phyloP scores from a whole-genome alignment of 2,329 filamentous ascomycete species.

The Emergomyces pasteurianus region DNA sequence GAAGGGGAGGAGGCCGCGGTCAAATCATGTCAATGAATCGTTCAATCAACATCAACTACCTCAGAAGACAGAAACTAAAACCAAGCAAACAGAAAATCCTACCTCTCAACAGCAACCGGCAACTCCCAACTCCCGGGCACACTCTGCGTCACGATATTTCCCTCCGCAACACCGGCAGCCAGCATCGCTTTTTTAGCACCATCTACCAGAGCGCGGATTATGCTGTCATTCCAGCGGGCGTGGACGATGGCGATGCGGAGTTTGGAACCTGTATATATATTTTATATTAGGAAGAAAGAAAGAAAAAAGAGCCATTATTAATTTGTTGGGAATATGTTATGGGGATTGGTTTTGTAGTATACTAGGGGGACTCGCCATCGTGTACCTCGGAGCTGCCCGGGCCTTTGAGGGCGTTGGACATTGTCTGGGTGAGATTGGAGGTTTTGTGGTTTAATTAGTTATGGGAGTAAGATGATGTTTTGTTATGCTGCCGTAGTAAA shows the following conservation, averaged over 20 bases:
- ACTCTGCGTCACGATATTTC: conserved; percentile 79
- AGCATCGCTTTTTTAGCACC: conserved; percentile 70
- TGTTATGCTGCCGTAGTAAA: neutral
- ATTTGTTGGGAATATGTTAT: neutral
- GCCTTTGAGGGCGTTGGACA: conserved; percentile 46
- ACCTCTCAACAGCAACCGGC: conserved; percentile 80
- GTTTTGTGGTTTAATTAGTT: neutral
- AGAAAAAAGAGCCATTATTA: too few relatives aligned
- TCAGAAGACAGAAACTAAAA: neutral
- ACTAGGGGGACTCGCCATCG: conserved; percentile 36
- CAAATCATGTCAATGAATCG: neutral
- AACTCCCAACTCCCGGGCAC: conserved; percentile 94
- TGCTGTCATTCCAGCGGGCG: conserved; percentile 82
- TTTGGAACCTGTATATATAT: conserved; percentile 41
- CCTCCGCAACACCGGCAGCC: conserved; percentile 66
- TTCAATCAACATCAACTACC: neutral
- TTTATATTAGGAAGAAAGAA: neutral
- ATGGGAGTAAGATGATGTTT: neutral
- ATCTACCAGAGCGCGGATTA: conserved; percentile 74
- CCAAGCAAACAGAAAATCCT: conserved; percentile 17
- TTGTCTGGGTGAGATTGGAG: conserved; percentile 19
- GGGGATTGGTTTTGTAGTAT: neutral
- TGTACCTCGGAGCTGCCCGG: conserved; percentile 46
- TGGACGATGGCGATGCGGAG: conserved; percentile 92
- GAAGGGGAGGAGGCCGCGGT: too few relatives aligned